phyloP scores from a whole-genome alignment of 345 rosid genomes.

The Geranium rotundifolium region DNA sequence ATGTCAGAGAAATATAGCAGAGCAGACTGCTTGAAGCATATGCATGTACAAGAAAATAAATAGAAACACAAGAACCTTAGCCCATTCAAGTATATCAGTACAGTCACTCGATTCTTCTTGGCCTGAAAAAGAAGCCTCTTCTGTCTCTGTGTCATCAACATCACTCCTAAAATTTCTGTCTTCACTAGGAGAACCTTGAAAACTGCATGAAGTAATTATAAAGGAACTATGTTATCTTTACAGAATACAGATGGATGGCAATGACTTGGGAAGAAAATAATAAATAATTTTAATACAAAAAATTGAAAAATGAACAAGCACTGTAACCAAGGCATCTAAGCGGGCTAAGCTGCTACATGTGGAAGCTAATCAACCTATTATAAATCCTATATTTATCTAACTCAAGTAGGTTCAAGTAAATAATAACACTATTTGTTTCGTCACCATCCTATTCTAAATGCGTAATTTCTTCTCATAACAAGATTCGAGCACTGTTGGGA shows the following conservation, averaged over 20 bases:
- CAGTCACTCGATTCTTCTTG: conserved; percentile 64
- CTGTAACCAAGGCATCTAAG: not conserved
- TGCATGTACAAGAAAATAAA: not conserved
- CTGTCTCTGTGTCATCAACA: conserved; percentile 62
- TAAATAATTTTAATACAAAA: not conserved
- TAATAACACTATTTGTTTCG: not conserved
- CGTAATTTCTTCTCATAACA: not conserved
- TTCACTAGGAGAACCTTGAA: conserved; percentile 69
- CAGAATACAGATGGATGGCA: not conserved
- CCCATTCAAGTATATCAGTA: conserved; percentile 79
- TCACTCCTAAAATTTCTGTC: conserved; percentile 50
- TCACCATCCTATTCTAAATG: not conserved
- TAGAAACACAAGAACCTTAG: conserved; percentile 48
- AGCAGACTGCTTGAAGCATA: not conserved
- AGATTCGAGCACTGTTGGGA: not conserved
- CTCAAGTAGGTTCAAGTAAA: not conserved
- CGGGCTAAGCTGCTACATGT: not conserved
- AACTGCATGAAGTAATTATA: conserved; percentile 31
- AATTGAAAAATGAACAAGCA: not conserved
- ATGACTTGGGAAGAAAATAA: not conserved
- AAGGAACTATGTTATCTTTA: not conserved
- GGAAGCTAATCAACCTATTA: too few relatives aligned
- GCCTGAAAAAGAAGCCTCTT: conserved; percentile 78
- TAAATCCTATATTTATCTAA: too few relatives aligned
- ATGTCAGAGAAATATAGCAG: not conserved